Evolutionary conservation across 2,329 filamentous ascomycete genomes (phyloP), one percentile per base, ranked within the genome.

Genomic region (Mollisiaceae sp.): DNA sequence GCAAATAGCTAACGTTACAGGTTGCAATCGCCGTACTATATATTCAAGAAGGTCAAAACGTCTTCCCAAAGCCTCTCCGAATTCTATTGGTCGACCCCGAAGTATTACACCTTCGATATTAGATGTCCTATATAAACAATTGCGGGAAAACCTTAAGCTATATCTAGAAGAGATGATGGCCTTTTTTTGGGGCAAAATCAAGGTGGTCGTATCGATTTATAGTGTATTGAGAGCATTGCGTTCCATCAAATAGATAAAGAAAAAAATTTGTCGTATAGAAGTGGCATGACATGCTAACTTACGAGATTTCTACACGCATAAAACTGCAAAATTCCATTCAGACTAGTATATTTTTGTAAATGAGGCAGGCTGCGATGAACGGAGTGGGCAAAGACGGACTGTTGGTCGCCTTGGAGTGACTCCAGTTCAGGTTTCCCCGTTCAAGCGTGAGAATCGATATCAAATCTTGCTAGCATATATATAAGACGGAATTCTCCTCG

Each of bases 381-480:
- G 22, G 36, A 36, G 22, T 59, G 56, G 56, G 43, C 18, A 8
- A 2, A 59, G 56, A 43, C 56, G 38, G 20, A 41, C 14, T 20
- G 38, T 35, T 11, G 20, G 56, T 56, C 52, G 24, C 24, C 24
- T 35, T 35, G 52, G 52, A 36, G 24, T 36, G 24, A 35, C 52
- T 56, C 35, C 52, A 9, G 15, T 56, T 15, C 52, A 56, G n/a
- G n/a, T 56, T 36, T 9, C 52, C 24, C 24, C 11, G n/a, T 56
- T 56, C 52, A 4, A 36, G 15, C 52, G 52, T 41, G 67, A 65
- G 15, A 57, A 65, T 24, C 65, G 70, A 60, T 69, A 70, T 45
- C 67, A 73, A 45, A 72, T 74, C 45, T 59, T 74, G n/a, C 67
- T 66, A 14, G 67, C 67, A 39, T 73, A 70, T 65, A 61, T 60